phyloP scores from a whole-genome alignment of 345 rosid genomes.

The Moringa oleifera region DNA sequence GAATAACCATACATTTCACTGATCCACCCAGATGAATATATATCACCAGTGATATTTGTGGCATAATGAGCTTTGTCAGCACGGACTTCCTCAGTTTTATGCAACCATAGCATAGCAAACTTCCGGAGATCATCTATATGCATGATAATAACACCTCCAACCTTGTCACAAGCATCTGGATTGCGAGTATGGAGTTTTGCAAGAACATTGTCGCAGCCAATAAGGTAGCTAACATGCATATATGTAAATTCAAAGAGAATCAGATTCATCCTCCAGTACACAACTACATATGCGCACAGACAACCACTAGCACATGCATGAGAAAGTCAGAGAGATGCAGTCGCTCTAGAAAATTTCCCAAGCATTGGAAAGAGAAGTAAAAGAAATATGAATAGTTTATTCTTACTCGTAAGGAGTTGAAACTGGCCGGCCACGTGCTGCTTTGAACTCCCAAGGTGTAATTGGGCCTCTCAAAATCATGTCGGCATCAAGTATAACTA shows the following conservation, averaged over 20 bases:
- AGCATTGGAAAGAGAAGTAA: background rate
- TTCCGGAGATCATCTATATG: conserved; percentile 91
- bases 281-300: background rate
- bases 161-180: conserved; percentile 94
- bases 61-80: conserved; percentile 94
- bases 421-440: conserved; percentile 89
- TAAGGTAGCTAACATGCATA: conserved; percentile 64
- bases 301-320: background rate
- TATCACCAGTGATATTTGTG: conserved; percentile 84
- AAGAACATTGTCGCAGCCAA: conserved; percentile 92
- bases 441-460: conserved; percentile 95
- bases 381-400: background rate
- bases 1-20: conserved; percentile 99
- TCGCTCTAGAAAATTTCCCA: background rate
- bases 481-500: conserved; percentile 97
- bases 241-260: conserved; percentile 5
- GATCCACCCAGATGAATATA: conserved; percentile 93
- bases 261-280: background rate
- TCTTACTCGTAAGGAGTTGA: conserved; percentile 98
- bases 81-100: conserved; percentile 92
- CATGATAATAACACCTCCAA: conserved; percentile 96
- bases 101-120: conserved; percentile 92
- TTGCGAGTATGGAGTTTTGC: conserved; percentile 89
- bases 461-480: conserved; percentile 96
- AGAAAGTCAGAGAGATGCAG: background rate